Evolutionary conservation across 352 stramenopile species (phyloP), one percentile per base, ranked within the genome.

Genomic region (Blastocystis sp.): DNA sequence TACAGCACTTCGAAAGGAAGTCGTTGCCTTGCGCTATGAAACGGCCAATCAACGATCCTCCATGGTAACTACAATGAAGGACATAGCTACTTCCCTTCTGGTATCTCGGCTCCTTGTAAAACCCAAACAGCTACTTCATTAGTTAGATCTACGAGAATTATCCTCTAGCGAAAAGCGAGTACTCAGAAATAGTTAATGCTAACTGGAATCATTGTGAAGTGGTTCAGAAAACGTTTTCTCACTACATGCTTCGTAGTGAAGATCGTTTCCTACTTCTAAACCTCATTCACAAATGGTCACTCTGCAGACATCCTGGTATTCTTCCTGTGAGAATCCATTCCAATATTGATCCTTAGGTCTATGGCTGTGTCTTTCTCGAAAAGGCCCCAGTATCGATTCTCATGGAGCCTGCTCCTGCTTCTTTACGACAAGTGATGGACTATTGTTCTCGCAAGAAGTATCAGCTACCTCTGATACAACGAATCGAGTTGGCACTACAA

Each of bases 11-110:
- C 92, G 92, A 56, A 93, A 94, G 91, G 92, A 95, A 69, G 92
- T 92, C 16, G 91, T 93, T 19, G 92, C 91, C 87, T 93, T 95
- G 92, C 91, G 91, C 37, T 93, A 92, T 88, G 91, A 94, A 85
- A 90, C 93, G 24, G 92, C 93, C 86, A 92, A 95, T 21, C 21
- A 32, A 39, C n/a, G 51, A 39, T 16, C 7, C 12, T 39, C 32
- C 7, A 43, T 73, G 61, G 7, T 42, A 6, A 21, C 19, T 19
- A 39, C n/a, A 39, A 39, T 21, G 19, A 6, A 12, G n/a, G 27
- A 21, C 7, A 29, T 73, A 39, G 11, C 11, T 16, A 16, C n/a
- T 6, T 11, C n/a, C 12, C 16, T 73, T 0, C 12, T 19, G 61
- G 51, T 73, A 51, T 29, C 61, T 29, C 61, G n/a, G 19, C 35